These are phyloP conservation scores for Dioscorea alata DNA, from an alignment of 106 monocot genomes.

Conservation along the genomic window DNA sequence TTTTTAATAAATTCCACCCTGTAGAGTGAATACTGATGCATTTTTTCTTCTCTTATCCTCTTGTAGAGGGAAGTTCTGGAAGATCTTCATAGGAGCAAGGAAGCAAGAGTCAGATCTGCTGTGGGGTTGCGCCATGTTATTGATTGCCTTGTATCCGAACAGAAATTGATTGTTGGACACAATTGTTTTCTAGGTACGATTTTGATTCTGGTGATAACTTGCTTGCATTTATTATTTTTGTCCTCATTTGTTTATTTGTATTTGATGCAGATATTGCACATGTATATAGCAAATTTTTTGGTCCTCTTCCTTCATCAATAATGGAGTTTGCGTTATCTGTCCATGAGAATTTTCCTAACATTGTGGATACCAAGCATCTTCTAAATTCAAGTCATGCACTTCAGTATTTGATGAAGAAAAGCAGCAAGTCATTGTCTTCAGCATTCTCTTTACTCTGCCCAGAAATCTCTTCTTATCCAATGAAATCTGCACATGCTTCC, in stretches of 20 bases:
- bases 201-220: background rate
- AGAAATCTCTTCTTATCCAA: constrained; percentile 22
- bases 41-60: background rate
- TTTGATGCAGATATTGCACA: constrained; percentile 77
- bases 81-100: constrained; percentile 31
- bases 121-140: constrained; percentile 94
- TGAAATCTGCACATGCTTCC: constrained; percentile 16
- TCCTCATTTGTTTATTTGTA: constrained; percentile 16
- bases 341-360: constrained; percentile 58
- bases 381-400: constrained; percentile 39
- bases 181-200: constrained; percentile 80
- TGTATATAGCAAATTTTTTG: constrained; percentile 70
- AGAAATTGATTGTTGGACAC: constrained; percentile 90
- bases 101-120: constrained; percentile 50
- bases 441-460: constrained; percentile 77
- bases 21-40: no score
- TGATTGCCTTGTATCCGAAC: constrained; percentile 74
- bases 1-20: no score
- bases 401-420: constrained; percentile 71
- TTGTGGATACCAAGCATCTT: constrained; percentile 85
- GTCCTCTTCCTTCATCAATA: constrained; percentile 75
- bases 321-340: constrained; percentile 54
- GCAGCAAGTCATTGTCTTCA: constrained; percentile 83
- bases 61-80: constrained; percentile 56
- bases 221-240: background rate